Conservation (phyloP, 495 filamentous ascomycete species). For the Aspergillus nanangensis region DNA sequence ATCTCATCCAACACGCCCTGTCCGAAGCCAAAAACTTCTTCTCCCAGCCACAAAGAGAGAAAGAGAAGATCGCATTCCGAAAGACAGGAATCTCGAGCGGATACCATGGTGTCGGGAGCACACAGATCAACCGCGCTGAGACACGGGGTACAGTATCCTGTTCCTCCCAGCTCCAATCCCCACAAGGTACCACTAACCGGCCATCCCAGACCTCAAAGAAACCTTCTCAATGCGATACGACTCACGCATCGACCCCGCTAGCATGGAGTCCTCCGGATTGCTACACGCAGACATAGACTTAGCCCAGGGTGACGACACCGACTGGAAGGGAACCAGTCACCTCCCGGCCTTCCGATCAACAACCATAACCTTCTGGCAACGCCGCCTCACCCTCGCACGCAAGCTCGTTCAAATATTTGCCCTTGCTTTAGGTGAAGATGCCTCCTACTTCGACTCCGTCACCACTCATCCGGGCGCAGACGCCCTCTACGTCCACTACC, state of each 20-base stretch:
- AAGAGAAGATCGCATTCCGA: conserved; percentile 25
- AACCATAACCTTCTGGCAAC: conserved; percentile 42
- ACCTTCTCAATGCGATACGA: conserved; percentile 43
- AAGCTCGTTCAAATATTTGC: conserved; percentile 46
- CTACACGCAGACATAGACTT: conserved; percentile 30
- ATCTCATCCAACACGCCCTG: conserved; percentile 36
- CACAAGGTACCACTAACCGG: neutral
- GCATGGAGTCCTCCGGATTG: conserved; percentile 23
- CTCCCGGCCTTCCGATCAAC: conserved; percentile 44
- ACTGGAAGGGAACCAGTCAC: conserved; percentile 46
- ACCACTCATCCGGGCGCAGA: conserved; percentile 48
- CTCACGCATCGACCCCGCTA: conserved; percentile 40
- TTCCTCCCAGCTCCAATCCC: neutral
- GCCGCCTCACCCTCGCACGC: conserved; percentile 41
- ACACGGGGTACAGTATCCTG: conserved; percentile 14
- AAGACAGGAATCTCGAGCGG: conserved; percentile 26
- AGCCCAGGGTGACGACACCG: conserved; percentile 38
- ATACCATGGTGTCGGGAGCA: conserved; percentile 22
- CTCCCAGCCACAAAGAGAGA: conserved; percentile 31
- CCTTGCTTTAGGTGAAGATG: conserved; percentile 41
- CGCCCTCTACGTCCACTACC: conserved; percentile 49
- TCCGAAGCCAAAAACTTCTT: conserved; percentile 41
- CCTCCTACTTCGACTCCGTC: conserved; percentile 48
- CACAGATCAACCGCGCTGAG: conserved; percentile 24
- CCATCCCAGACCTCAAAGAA: conserved; percentile 29